Base-by-base conservation (phyloP, 176 grass and related monocot species). In the Triticum monococcum region DNA sequence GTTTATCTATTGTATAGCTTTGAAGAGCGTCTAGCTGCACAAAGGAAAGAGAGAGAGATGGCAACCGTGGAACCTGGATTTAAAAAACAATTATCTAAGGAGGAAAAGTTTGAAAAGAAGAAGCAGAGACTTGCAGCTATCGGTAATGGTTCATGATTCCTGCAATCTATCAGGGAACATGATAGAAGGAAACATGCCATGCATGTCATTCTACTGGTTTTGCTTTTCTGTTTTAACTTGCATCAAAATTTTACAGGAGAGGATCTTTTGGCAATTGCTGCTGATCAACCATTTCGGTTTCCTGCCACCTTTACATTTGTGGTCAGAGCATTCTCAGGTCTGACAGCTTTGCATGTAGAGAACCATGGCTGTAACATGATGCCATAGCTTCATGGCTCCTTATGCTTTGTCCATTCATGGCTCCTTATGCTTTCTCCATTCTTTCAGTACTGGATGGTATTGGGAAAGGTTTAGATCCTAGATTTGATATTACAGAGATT, bases 401-500 rank as follows among this genome's bases (percentile, higher is more conserved):
- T n/a, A 88, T 69, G 59, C 38, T 54, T 32, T 85, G 38, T 88
- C 70, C 23, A 64, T n/a, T 87, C 24, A 43, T 11, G 41, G 41
- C 41, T 43, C 41, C 41, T 43, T 43, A 43, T 43, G 41, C 41
- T 43, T 43, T 43, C 41, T 43, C 41, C 41, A 43, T 43, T 43
- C 41, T 82, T 11, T 90, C 94, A 99, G 97, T 99, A 72, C 79
- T 99, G 77, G 97, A 99, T 94, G 97, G 97, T 89, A 99, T 99
- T 86, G 97, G 97, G 57, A 99, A 99, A 85, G 97, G 97, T 45
- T 94, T 99, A 43, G 97, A 96, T 86, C 94, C 97, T 85, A 94
- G 93, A 83, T 99, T 99, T 91, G 97, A 99, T 88, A 96, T 99
- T 77, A 99, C 97, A 88, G 97, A 99, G 86, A 99, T 99, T 80